Conservation (phyloP, 305 asterid genomes). For the Petunia hybrid region DNA sequence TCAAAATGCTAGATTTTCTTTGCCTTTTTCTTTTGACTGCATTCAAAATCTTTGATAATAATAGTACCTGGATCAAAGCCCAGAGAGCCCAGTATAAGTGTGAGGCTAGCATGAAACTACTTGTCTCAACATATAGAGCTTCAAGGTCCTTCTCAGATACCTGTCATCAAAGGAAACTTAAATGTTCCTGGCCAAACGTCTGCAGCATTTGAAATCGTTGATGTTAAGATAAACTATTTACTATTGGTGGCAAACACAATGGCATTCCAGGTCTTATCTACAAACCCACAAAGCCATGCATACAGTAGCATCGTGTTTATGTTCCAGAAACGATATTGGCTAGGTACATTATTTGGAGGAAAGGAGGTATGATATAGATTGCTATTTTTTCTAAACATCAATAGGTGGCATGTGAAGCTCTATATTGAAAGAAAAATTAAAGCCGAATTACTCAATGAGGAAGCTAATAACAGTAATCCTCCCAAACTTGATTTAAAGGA, state of each 20-base stretch:
- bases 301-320: not conserved
- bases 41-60: not conserved
- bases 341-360: not conserved
- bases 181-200: not conserved
- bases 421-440: not conserved
- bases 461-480: not conserved
- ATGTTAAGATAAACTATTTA: not conserved
- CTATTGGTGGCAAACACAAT: not conserved
- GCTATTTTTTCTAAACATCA: not conserved
- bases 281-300: not conserved
- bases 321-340: conserved; percentile 5
- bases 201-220: conserved; percentile 3
- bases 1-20: not conserved
- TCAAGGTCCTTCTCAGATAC: conserved; percentile 68
- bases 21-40: conserved; percentile 4
- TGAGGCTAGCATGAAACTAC: conserved; percentile 76
- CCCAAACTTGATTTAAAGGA: conserved; percentile 15
- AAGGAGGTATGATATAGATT: not conserved
- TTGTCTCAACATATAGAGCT: conserved; percentile 76
- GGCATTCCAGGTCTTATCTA: not conserved
- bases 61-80: conserved; percentile 88
- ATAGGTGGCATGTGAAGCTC: not conserved
- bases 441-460: too few species aligned
- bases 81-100: conserved; percentile 92
- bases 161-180: conserved; percentile 43